Conservation (phyloP, 169 alveolate genomes). For the Plasmodium knowlesi region DNA sequence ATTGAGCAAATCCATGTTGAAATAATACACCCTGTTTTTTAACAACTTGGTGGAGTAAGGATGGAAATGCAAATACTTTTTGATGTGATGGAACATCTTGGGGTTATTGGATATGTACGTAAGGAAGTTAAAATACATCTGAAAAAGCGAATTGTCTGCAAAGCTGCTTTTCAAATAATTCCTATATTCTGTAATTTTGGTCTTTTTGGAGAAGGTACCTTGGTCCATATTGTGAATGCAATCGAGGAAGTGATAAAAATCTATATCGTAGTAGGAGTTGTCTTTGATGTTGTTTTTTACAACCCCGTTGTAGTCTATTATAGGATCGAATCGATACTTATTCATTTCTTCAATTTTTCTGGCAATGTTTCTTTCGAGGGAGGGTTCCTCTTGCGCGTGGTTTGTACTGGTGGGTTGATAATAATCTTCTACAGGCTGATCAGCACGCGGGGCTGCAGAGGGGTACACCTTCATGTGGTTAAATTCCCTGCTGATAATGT, state of each 20-base stretch:
- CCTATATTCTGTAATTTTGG: background rate
- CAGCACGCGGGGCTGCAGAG: background rate
- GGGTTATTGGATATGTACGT: constrained; percentile 50
- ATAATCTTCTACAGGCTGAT: background rate
- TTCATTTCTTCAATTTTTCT: constrained; percentile 25
- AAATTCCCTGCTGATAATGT: constrained; percentile 13
- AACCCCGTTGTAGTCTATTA: constrained; percentile 49
- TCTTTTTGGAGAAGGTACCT: background rate
- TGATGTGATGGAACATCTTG: constrained; percentile 35
- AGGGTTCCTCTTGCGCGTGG: background rate
- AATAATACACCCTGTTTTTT: constrained; percentile 28
- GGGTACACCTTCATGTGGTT: background rate
- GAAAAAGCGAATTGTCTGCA: constrained; percentile 16
- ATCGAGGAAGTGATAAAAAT: constrained; percentile 38
- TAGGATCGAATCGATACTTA: constrained; percentile 24
- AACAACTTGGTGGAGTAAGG: constrained; percentile 30
- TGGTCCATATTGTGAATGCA: background rate
- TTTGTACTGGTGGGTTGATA: background rate
- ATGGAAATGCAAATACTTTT: constrained; percentile 65
- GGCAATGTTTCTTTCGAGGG: background rate
- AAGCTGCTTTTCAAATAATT: background rate
- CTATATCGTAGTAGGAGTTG: constrained; percentile 31
- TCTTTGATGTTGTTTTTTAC: constrained; percentile 48
- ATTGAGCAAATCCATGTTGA: constrained; percentile 45
- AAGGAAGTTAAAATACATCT: constrained; percentile 42